phyloP scores from a whole-genome alignment of 441 rosid species.

The Flueggea neowawraea region DNA sequence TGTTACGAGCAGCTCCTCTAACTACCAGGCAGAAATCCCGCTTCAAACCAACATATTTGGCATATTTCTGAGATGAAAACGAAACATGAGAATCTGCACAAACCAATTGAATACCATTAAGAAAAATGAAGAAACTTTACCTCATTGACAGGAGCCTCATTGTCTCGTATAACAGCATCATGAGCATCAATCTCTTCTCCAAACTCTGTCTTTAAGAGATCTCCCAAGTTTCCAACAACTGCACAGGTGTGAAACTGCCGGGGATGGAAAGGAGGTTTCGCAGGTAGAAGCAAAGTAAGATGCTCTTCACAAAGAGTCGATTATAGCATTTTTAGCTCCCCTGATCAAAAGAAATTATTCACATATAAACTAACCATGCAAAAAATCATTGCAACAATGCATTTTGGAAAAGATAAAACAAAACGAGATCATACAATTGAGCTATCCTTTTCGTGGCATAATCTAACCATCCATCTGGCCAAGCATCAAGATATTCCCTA shows the following conservation, averaged over 20 bases:
- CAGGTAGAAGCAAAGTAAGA: conserved; percentile 82
- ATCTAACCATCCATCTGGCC: conserved; percentile 97
- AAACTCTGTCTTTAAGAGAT: conserved; percentile 81
- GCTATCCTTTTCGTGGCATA: conserved; percentile 98
- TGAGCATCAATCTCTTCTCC: conserved; percentile 94
- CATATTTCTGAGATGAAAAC: conserved; percentile 59
- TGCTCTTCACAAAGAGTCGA: conserved; percentile 90
- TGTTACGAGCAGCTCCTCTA: conserved; percentile 97
- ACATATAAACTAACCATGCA: conserved; percentile 2
- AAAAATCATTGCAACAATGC: conserved; percentile 1
- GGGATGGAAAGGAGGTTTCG: conserved; percentile 90
- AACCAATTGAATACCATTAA: not conserved
- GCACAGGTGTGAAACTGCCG: conserved; percentile 86
- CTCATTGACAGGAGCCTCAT: conserved; percentile 96
- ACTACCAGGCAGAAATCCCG: conserved; percentile 97
- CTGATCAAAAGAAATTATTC: conserved; percentile 31
- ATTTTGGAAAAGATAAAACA: not conserved
- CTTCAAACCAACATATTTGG: conserved; percentile 87
- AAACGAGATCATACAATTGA: conserved; percentile 56
- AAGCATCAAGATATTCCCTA: conserved; percentile 88
- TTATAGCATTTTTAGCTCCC: conserved; percentile 91
- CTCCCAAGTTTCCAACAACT: conserved; percentile 97
- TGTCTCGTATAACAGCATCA: conserved; percentile 93
- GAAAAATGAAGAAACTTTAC: conserved; percentile 32
- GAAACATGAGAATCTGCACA: conserved; percentile 16